These are phyloP conservation scores for Pythium aphanidermatum DNA, from an alignment of 352 stramenopile genomes.

Conservation along the genomic window DNA sequence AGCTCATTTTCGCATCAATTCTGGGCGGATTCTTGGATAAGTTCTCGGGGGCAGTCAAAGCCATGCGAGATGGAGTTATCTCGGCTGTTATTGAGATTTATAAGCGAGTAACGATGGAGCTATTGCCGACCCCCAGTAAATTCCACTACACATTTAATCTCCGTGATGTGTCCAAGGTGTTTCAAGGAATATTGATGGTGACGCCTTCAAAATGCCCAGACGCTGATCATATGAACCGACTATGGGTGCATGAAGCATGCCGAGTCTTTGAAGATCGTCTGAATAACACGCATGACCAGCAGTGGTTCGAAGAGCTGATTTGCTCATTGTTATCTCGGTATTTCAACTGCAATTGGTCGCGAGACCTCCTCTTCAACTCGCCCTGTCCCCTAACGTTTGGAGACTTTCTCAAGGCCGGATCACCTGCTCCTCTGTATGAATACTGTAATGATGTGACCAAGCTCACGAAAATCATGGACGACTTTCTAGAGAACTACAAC, in stretches of 20 bases:
- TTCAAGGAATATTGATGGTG: conserved; percentile 95
- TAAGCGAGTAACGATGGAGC: conserved; percentile 85
- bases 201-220: conserved; percentile 73
- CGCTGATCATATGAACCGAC: conserved; percentile 73
- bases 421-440: conserved; percentile 78
- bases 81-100: conserved; percentile 92
- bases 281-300: conserved; percentile 82
- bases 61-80: conserved; percentile 78
- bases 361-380: conserved; percentile 84
- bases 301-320: conserved; percentile 89
- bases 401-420: conserved; percentile 89
- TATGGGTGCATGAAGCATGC: conserved; percentile 92
- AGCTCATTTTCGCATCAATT: conserved; percentile 92
- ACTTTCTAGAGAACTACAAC: conserved; percentile 95
- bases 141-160: conserved; percentile 96
- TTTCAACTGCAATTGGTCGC: conserved; percentile 70
- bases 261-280: conserved; percentile 94
- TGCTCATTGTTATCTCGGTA: conserved; percentile 72
- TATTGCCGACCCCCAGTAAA: conserved; percentile 91
- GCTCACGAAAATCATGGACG: conserved; percentile 85
- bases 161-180: conserved; percentile 94
- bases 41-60: conserved; percentile 83
- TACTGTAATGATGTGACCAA: conserved; percentile 74
- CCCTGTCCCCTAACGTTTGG: conserved; percentile 88
- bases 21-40: conserved; percentile 89